These are phyloP conservation scores for Corymbia citriodora DNA, from an alignment of 441 rosid species.

Conservation along the genomic window DNA sequence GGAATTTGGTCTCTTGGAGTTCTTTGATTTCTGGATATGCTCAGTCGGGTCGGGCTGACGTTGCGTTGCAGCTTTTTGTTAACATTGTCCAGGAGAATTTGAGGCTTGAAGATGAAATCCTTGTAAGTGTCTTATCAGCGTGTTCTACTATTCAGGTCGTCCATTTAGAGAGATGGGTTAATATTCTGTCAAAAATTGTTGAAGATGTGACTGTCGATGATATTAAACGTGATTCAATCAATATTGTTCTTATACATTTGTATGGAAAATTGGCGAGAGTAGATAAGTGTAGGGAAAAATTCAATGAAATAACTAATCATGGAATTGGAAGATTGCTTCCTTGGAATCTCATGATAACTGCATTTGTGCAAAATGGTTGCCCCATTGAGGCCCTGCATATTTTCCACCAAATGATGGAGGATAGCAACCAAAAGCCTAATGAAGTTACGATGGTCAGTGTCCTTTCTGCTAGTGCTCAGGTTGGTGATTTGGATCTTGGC, in stretches of 20 bases:
- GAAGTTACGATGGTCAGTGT: slow-evolving; percentile 44
- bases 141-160: slow-evolving; percentile 17
- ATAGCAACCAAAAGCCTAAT: slow-evolving; percentile 20
- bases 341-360: slow-evolving; percentile 38
- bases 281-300: slow-evolving; percentile 24
- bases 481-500: slow-evolving; percentile 42
- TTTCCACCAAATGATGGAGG: slow-evolving; percentile 24
- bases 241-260: slow-evolving; percentile 26
- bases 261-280: slow-evolving; percentile 33
- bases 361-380: slow-evolving; percentile 30
- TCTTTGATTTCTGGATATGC: slow-evolving; percentile 30
- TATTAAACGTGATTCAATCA: slow-evolving; percentile 13
- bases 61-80: slow-evolving; percentile 25
- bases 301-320: slow-evolving; percentile 10
- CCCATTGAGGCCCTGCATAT: slow-evolving; percentile 27
- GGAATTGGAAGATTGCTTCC: slow-evolving; percentile 28
- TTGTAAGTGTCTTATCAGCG: slow-evolving; percentile 33
- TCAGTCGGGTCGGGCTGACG: slow-evolving; percentile 21
- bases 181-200: slow-evolving; percentile 1
- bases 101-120: slow-evolving; percentile 22
- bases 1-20: slow-evolving; percentile 22
- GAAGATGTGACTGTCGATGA: not conserved
- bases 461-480: slow-evolving; percentile 36
- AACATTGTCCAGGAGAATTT: slow-evolving; percentile 19
- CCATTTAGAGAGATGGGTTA: slow-evolving; percentile 27